A percentile compares a stretch with the other conserved stretches of the same genome.
phyloP scores from a whole-genome alignment of 352 stramenopile genomes.

The Aphanomyces invadans region DNA sequence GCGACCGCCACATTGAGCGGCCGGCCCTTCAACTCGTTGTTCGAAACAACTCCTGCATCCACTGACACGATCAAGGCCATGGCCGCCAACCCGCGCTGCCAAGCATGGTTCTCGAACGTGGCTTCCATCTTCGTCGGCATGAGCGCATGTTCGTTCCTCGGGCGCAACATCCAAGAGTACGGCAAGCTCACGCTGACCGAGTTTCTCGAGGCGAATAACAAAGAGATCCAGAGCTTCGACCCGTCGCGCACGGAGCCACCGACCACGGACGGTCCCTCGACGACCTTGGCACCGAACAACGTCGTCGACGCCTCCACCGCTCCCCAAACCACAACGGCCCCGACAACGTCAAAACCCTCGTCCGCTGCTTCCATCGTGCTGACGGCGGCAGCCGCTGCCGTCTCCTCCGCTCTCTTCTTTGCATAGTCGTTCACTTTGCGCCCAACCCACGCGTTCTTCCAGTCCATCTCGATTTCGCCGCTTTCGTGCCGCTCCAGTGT shows the following conservation, averaged over 20 bases:
- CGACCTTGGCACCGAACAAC: not conserved
- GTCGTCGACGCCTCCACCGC: not conserved
- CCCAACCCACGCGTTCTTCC: too few species aligned
- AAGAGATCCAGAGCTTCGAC: conserved; percentile 9
- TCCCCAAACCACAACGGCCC: not conserved
- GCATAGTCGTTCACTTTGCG: too few species aligned
- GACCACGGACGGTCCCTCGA: not conserved
- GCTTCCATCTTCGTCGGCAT: not conserved
- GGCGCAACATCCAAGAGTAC: conserved; percentile 1
- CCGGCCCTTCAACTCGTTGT: not conserved
- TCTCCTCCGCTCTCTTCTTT: too few species aligned
- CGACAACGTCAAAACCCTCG: not conserved
- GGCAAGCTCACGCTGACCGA: not conserved
- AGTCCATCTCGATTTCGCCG: too few species aligned
- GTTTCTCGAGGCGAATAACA: not conserved
- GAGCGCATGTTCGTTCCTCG: not conserved
- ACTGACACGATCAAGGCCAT: not conserved
- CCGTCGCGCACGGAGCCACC: not conserved
- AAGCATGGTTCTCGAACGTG: not conserved
- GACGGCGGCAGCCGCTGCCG: not conserved
- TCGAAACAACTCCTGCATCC: not conserved
- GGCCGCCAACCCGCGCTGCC: not conserved
- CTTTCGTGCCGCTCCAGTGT: too few species aligned
- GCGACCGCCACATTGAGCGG: not conserved
- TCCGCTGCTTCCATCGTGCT: not conserved